These are phyloP conservation scores for Suillus bovinus DNA, from an alignment of 768 basidiomycete genomes.

Conservation along the genomic window DNA sequence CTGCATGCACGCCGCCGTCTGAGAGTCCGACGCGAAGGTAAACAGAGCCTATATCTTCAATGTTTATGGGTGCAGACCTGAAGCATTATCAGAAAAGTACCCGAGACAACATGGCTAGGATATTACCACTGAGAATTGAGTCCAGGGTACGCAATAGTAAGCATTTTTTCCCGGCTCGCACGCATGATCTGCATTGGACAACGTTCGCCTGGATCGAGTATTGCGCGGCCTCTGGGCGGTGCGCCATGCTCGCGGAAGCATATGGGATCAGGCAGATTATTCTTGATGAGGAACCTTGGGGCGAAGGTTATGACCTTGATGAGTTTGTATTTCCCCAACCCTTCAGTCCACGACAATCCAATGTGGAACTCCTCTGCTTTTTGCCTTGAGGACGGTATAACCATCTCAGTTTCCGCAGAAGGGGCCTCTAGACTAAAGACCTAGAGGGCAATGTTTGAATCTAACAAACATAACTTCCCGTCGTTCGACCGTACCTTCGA, in stretches of 20 bases:
- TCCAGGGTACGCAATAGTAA: constrained; percentile 87
- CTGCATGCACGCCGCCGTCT: constrained; percentile 47
- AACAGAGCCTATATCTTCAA: constrained; percentile 86
- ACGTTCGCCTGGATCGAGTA: constrained; percentile 67
- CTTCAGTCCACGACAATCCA: constrained; percentile 91
- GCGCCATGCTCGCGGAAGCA: constrained; percentile 86
- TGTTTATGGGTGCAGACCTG: constrained; percentile 92
- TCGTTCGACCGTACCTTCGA: constrained; percentile 60
- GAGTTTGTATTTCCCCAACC: constrained; percentile 95
- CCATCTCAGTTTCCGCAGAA: constrained; percentile 83
- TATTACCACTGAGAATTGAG: constrained; percentile 79
- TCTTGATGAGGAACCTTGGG: constrained; percentile 90
- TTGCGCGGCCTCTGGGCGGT: constrained; percentile 58
- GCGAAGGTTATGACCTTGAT: constrained; percentile 90
- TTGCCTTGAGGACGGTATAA: constrained; percentile 62
- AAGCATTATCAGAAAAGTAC: constrained; percentile 5
- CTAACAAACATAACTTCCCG: constrained; percentile 6
- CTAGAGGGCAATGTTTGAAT: constrained; percentile 36
- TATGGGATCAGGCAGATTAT: constrained; percentile 66
- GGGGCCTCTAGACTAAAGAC: constrained; percentile 91
- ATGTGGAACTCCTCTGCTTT: constrained; percentile 71
- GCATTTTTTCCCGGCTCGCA: constrained; percentile 64
- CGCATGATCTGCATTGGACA: constrained; percentile 68
- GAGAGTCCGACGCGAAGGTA: constrained; percentile 60
- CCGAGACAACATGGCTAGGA: not conserved